Evolutionary conservation across 2,329 filamentous ascomycete species (phyloP), one percentile per base, ranked within the genome.

Genomic region (Penicillium sp.): DNA sequence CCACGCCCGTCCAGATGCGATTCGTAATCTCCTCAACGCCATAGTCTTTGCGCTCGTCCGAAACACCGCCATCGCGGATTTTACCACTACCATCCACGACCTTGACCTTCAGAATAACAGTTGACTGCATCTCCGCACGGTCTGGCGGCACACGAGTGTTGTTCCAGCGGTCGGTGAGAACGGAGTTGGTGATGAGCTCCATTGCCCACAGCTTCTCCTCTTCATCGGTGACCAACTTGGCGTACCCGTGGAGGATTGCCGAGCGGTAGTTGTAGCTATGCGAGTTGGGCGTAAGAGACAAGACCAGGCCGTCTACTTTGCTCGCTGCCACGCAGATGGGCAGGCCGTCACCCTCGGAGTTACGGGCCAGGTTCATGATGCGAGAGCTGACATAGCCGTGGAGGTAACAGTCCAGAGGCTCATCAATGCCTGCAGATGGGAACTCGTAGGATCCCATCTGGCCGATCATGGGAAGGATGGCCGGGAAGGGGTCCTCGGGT

Each of bases 181-280:
- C 86, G 39, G 83, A 82, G 73, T 96, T 83, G 2, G 91, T 96
- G 71, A 96, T 89, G 58, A 90, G 79, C 66, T 87, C 78, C 86
- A 96, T 89, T 7, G 91, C 91, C 77, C 85, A 95, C 5, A 90
- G 72, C 71, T 90, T 90, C 78, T 96, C 92, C 2, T 82, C 84
- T 0, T 77, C 73, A 60, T 89, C 85, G 2, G 85, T 84, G 6
- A 96, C 89, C 1, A 89, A 75, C 9, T 76, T 80, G 0, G 89
- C 92, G 71, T 87, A 85, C 1, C 92, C 92, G 69, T 94, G 92
- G 13, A 95, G 81, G 9, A 92, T 80, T 11, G 89, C 90, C 40
- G 88, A 91, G 62, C 91, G 90, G 78, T 95, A 96, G 80, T 96
- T 94, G 80, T 91, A 93, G 78, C 85, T 90, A 79, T 96, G 91